phyloP scores from a whole-genome alignment of 148 eudicot genomes.

The Rhododendron williamsianum region DNA sequence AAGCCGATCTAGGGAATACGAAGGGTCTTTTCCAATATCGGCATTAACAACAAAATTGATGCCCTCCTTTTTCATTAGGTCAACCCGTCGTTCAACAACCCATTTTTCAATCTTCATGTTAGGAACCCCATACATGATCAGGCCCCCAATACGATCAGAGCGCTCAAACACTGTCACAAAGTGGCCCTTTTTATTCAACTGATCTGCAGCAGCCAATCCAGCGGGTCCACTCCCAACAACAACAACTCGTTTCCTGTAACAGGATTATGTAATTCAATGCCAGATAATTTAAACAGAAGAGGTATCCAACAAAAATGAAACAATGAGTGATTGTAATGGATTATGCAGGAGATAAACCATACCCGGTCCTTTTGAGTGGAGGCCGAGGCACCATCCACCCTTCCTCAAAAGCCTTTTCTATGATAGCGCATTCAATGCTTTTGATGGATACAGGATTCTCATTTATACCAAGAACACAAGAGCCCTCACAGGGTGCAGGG shows the following conservation, averaged over 20 bases:
- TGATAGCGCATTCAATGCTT: conserved; percentile 86
- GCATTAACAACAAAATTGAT: conserved; percentile 82
- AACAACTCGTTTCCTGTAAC: conserved; percentile 72
- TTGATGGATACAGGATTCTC: conserved; percentile 96
- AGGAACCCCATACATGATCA: conserved; percentile 99
- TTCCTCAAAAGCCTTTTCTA: conserved; percentile 94
- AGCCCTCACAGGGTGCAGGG: conserved; percentile 99
- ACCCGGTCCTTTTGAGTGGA: conserved; percentile 83
- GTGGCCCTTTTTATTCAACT: conserved; percentile 88
- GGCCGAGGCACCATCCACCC: conserved; percentile 99
- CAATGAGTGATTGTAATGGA: background rate
- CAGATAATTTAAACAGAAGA: background rate
- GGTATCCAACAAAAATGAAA: background rate
- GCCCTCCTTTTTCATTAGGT: conserved; percentile 86
- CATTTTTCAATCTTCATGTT: conserved; percentile 95
- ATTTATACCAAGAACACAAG: conserved; percentile 96
- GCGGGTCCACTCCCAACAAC: conserved; percentile 96
- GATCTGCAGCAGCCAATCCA: conserved; percentile 98
- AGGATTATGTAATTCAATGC: background rate
- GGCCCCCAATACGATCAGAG: conserved; percentile 91
- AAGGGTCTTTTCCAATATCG: conserved; percentile 73
- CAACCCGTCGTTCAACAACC: conserved; percentile 80
- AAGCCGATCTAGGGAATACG: conserved; percentile 59
- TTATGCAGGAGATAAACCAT: conserved; percentile 13
- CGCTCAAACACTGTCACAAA: conserved; percentile 89